Base-by-base conservation (phyloP, 805 yeast species). In the Saturnispora hagleri region DNA sequence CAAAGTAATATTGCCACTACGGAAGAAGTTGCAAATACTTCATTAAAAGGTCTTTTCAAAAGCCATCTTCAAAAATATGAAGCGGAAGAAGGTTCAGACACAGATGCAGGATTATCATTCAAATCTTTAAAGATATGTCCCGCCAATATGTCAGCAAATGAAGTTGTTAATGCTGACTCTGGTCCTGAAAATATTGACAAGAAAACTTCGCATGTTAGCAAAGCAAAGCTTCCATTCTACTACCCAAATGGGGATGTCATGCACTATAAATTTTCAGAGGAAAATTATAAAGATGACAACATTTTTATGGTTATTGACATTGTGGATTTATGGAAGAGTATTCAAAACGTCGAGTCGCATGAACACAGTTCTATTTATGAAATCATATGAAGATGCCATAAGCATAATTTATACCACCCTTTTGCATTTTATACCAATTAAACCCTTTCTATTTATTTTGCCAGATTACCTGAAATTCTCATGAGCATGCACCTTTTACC, bases 291-390 rank as follows among this genome's bases (percentile, higher is more conserved):
- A 6, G 49, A 51, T 41, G 18, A 48, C 2, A 48, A 31, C 0
- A 55, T 53, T 33, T 62, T 52, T 47, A 62, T 63, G 67, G 51
- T 62, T 17, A 59, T 61, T 24, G 56, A 59, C 13, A 45, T 56
- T 9, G 47, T 44, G 9, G 59, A 58, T 28, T 48, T 62, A 6
- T 15, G 46, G 31, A n/a, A 18, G 12, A 22, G 43, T 20, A 4
- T 49, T 3, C 27, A 24, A 17, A 43, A 43, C 26, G 38, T 49
- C 3, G 47, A 24, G 15, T 43, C 51, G 5, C 51, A 49, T 28
- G 51, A 49, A 26, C 51, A 49, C 15, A 28, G 27, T 36, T 49
- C 51, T 12, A 49, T 49, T 9, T 15, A 18, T 22, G 51, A 43
- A 36, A 10, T 35, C 10, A 27, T 49, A 18, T 49, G 31, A 28